Evolutionary conservation across 352 stramenopile species (phyloP), one percentile per base, ranked within the genome.

Genomic region (Phytopythium sindhum): DNA sequence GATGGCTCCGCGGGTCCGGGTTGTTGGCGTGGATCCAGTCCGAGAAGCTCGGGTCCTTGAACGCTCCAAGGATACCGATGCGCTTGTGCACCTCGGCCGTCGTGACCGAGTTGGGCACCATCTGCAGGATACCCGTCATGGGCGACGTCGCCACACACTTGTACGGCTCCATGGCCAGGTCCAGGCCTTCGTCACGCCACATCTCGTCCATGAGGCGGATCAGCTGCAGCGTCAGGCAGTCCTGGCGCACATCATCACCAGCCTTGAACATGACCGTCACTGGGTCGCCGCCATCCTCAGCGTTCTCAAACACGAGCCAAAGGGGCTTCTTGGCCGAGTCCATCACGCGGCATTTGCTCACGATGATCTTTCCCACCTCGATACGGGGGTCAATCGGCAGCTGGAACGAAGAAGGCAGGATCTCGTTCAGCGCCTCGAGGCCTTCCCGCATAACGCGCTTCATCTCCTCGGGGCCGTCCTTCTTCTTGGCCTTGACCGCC

Each of bases 201-300:
- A 98, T 91, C 54, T 89, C 74, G 60, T 98, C 89, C 91, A 98
- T 97, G 28, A 98, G 59, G 57, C 89, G 84, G 50, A 98, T 89
- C 47, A 98, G 57, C 72, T 98, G 90, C 44, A 98, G 76, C 28
- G 92, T 97, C 60, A 98, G 70, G 61, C 97, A 96, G 74, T 98
- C 95, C 69, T 98, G 95, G n/a, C 95, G 90, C 26, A 98, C 81
- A 64, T 98, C 95, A 60, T 98, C 95, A 28, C 95, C 95, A 21
- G 87, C 80, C 81, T 98, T 98, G 70, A 97, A 98, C 65, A 98
- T 97, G 8, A 98, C 84, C 1, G 80, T 87, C 11, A 96, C 80
- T 11, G 84, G 78, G 52, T 92, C 83, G 4, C 86, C 86, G 26
- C 85, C 78, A 64, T 96, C 82, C 17, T 86, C 86, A 7, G 78